Evolutionary conservation across 108 stramenopile species (phyloP).

Genomic region (Cyclotella cryptica): DNA sequence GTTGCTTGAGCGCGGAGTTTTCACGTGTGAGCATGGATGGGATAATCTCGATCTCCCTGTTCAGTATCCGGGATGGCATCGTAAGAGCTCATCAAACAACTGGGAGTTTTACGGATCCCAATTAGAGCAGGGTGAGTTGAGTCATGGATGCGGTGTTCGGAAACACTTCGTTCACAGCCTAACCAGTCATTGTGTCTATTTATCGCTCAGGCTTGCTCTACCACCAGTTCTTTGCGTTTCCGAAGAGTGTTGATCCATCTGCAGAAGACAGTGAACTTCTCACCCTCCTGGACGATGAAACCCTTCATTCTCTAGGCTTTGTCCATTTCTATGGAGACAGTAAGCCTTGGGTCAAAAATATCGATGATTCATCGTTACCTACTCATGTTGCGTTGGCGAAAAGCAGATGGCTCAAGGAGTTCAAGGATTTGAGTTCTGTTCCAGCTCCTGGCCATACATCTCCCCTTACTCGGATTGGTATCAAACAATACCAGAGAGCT

Average conservation of each 20-base stretch:
- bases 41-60: slow-evolving; percentile 1
- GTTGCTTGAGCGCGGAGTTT: background rate
- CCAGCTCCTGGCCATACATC: background rate
- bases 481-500: background rate
- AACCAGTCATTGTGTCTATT: no score
- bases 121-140: background rate
- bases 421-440: background rate
- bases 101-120: slow-evolving; percentile 2
- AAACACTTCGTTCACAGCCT: no score
- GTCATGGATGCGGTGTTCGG: no score
- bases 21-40: background rate
- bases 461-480: background rate
- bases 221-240: background rate
- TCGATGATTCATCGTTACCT: background rate
- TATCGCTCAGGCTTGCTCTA: background rate
- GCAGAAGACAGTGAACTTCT: background rate
- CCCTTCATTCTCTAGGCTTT: background rate
- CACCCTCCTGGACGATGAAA: background rate
- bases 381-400: background rate
- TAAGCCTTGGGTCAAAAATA: background rate
- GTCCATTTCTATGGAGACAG: background rate
- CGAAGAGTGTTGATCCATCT: background rate
- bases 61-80: background rate
- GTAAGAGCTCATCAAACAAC: background rate
- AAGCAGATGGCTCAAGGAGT: background rate